phyloP scores from a whole-genome alignment of 768 basidiomycete species.

The Boletus rex-veris region DNA sequence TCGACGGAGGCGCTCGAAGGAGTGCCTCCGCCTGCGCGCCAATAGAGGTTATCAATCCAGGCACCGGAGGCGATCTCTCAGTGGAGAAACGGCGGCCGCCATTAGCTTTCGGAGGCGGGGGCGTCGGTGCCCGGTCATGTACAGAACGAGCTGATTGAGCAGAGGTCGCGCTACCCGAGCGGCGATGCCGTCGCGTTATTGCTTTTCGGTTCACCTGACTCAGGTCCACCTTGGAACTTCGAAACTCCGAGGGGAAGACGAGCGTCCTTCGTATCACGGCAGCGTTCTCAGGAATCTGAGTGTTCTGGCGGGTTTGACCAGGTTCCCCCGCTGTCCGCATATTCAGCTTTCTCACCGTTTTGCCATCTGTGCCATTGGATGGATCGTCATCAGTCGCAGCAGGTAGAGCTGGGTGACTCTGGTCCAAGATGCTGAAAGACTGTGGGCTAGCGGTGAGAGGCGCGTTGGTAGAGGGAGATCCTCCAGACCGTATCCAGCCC shows the following conservation, averaged over 20 bases:
- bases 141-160: constrained; percentile 69
- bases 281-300: constrained; percentile 36
- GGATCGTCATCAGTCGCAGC: constrained; percentile 31
- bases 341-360: constrained; percentile 28
- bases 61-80: constrained; percentile 67
- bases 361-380: constrained; percentile 26
- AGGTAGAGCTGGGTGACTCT: constrained; percentile 13
- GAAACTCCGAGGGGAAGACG: constrained; percentile 70
- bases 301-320: constrained; percentile 30
- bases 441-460: constrained; percentile 25
- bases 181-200: constrained; percentile 48
- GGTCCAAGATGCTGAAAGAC: constrained; percentile 8
- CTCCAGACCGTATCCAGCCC: constrained; percentile 38
- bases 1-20: constrained; percentile 40
- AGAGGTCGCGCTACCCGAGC: constrained; percentile 56
- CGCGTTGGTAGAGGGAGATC: constrained; percentile 15
- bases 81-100: constrained; percentile 58
- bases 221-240: constrained; percentile 54
- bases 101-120: constrained; percentile 69
- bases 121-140: constrained; percentile 79
- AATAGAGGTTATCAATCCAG: constrained; percentile 55
- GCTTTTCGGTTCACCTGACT: constrained; percentile 53
- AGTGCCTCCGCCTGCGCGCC: constrained; percentile 36
- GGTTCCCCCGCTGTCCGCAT: constrained; percentile 23
- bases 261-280: constrained; percentile 74